phyloP scores from a whole-genome alignment of 306 rosid species.

The Pachyrhizus erosus region DNA sequence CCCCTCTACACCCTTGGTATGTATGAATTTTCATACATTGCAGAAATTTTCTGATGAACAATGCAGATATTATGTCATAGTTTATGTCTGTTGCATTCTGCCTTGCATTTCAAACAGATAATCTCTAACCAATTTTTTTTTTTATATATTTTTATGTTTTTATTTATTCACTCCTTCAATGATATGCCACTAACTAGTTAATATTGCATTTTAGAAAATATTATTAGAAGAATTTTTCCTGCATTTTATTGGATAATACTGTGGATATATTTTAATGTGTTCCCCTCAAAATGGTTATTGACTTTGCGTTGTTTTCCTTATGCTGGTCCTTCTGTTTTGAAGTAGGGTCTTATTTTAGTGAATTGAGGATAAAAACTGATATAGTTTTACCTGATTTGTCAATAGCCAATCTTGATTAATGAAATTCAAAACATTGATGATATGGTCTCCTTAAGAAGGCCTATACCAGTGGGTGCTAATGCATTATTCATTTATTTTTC shows the following conservation, averaged over 20 bases:
- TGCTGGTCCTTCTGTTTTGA: constrained; percentile 27
- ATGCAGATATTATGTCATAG: constrained; percentile 29
- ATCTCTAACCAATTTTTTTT: constrained; percentile 18
- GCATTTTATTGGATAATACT: constrained; percentile 20
- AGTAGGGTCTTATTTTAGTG: constrained; percentile 20
- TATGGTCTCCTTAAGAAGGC: constrained; percentile 28
- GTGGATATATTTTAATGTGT: not conserved
- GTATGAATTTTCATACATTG: constrained; percentile 37
- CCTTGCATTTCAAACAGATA: constrained; percentile 7
- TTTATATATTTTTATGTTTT: not conserved
- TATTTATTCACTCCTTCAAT: not conserved
- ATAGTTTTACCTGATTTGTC: constrained; percentile 33
- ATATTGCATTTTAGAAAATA: not conserved
- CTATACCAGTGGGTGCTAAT: constrained; percentile 38
- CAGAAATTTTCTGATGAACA: constrained; percentile 22
- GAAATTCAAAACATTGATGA: constrained; percentile 34
- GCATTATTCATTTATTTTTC: constrained; percentile 50
- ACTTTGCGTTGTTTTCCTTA: constrained; percentile 4
- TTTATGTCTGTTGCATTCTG: constrained; percentile 24
- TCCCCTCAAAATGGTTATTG: not conserved
- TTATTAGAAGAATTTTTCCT: constrained; percentile 10
- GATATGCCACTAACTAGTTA: constrained; percentile 8
- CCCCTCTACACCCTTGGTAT: constrained; percentile 94
- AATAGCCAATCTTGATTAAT: constrained; percentile 18
- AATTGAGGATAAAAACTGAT: constrained; percentile 29